Base-by-base conservation (phyloP, 2,329 filamentous ascomycete species). In the Teratosphaeriaceae sp. region DNA sequence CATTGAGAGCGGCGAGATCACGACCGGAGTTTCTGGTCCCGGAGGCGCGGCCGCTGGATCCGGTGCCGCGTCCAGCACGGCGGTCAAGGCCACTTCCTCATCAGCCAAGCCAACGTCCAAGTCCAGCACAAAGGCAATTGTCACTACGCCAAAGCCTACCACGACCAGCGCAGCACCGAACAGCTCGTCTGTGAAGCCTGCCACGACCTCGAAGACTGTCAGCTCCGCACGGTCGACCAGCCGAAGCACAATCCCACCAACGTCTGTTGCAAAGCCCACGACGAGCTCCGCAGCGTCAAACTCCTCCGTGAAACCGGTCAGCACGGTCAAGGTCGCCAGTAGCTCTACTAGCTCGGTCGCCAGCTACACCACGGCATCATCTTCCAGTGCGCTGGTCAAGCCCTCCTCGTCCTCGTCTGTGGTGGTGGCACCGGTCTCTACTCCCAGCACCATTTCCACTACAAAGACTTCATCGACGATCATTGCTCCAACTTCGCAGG, bases 1-100 rank as follows among this genome's bases (percentile, higher is more conserved):
- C 55, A 72, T 86, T 38, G 83, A 87, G 71, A 72, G 67, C 36
- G 79, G 76, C n/a, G 47, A 51, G 12, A 20, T 63, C 6, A 63
- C 59, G 1, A 57, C 47, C 16, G 48, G 50, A 3, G 45, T 60
- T 27, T 35, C 43, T 15, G 55, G 55, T 8, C 50, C 57, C 21
- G 48, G 43, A 38, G 38, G 38, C 12, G 44, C 43, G 19, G 31
- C 39, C 5, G 42, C 40, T 33, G 29, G 44, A 21, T 33, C 45
- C 11, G 5, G 11, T 4, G 27, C 15, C 5, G 31, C 23, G 15
- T 34, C 44, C 2, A 35, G 40, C 12, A 24, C 47, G 19, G 37
- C 42, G 24, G 22, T 31, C n/a, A 27, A 40, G 20, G 29, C 47
- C 31, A 8, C 31, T 35, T 35, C 31, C 4, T 5, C 7, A 3